A percentile compares a stretch with the other conserved stretches of the same genome.
Conservation (phyloP, 139 green algal species). For the Pleodorina starrii region DNA sequence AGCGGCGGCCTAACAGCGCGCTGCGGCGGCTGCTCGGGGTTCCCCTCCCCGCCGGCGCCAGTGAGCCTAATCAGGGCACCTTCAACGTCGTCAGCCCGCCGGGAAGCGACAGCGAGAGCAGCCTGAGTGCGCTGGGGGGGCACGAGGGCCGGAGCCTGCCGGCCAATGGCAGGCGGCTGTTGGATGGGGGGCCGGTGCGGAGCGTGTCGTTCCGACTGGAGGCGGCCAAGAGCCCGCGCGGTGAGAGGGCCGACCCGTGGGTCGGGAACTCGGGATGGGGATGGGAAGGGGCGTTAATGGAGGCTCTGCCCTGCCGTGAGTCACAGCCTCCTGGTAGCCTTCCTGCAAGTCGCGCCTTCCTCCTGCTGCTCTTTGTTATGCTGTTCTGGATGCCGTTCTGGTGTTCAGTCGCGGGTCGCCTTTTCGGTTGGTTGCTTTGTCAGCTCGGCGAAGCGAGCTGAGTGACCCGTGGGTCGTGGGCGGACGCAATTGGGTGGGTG, state of each 20-base stretch:
- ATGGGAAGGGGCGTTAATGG: neutral
- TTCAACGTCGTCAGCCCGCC: neutral
- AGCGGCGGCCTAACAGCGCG: neutral
- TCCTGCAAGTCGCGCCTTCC: too few relatives aligned
- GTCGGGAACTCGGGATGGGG: neutral
- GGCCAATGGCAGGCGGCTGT: neutral
- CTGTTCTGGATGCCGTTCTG: too few relatives aligned
- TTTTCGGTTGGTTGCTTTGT: too few relatives aligned
- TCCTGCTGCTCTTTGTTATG: too few relatives aligned
- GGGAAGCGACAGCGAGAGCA: slow-evolving; percentile 1
- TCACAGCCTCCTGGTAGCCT: too few relatives aligned
- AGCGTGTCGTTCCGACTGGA: slow-evolving; percentile 42
- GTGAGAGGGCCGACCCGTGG: neutral
- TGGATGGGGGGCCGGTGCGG: neutral
- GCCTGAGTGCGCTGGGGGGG: neutral
- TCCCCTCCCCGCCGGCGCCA: neutral
- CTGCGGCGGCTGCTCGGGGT: neutral
- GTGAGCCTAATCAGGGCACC: neutral
- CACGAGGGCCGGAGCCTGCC: neutral
- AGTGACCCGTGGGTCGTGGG: too few relatives aligned
- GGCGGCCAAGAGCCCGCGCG: neutral
- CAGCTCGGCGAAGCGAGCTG: too few relatives aligned
- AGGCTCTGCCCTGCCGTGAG: too few relatives aligned
- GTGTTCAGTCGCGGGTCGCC: too few relatives aligned
- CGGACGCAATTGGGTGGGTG: too few relatives aligned